Conservation (phyloP, 768 basidiomycete species). For the Clavaria fumosa region DNA sequence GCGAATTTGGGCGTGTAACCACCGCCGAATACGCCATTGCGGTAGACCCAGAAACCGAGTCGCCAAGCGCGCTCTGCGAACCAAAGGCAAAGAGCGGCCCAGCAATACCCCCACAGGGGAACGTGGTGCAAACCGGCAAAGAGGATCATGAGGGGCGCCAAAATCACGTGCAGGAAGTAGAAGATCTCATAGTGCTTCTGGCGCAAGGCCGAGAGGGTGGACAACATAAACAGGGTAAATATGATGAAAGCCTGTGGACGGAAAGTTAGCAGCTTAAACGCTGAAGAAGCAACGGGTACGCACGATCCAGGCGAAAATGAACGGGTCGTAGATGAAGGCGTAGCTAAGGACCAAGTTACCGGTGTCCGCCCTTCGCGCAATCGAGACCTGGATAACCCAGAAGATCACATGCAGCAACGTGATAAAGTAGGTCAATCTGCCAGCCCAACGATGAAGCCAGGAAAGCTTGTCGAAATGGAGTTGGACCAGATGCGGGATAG, state of each 20-base stretch:
- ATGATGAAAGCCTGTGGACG: constrained; percentile 34
- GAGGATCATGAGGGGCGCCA: constrained; percentile 47
- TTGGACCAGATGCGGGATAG: constrained; percentile 43
- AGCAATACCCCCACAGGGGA: constrained; percentile 52
- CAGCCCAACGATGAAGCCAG: constrained; percentile 57
- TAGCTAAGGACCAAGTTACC: constrained; percentile 30
- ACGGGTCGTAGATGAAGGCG: constrained; percentile 44
- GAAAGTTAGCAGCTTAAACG: neutral
- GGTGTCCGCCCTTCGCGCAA: constrained; percentile 30
- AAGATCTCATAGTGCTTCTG: constrained; percentile 45
- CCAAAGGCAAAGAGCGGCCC: constrained; percentile 48
- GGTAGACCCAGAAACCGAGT: constrained; percentile 35
- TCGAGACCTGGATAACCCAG: constrained; percentile 53
- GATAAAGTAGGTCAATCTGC: constrained; percentile 52
- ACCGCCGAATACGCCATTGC: constrained; percentile 37
- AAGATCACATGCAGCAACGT: constrained; percentile 42
- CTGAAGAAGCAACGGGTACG: constrained; percentile 3
- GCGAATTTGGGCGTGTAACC: neutral
- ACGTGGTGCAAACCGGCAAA: constrained; percentile 55
- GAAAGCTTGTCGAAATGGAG: constrained; percentile 65
- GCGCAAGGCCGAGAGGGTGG: constrained; percentile 37
- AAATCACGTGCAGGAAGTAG: constrained; percentile 46
- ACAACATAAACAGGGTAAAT: constrained; percentile 35
- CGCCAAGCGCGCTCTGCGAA: constrained; percentile 44
- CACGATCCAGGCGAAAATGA: constrained; percentile 47